These are phyloP conservation scores for Pleurotus eryngii DNA, from an alignment of 768 basidiomycete genomes.

Conservation along the genomic window DNA sequence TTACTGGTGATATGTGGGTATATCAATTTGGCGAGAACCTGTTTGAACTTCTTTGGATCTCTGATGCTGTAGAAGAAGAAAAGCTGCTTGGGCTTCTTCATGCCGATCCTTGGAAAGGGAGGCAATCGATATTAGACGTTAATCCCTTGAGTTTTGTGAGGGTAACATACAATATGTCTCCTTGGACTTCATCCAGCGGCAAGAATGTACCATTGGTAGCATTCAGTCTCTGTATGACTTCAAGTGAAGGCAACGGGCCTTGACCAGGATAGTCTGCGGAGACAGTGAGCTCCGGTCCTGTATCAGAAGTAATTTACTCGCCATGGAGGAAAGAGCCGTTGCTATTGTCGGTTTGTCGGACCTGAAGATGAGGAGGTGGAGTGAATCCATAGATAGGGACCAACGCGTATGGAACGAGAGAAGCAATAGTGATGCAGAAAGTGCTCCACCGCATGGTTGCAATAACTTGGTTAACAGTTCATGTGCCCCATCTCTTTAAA, in stretches of 20 bases:
- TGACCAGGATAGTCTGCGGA: constrained; percentile 3
- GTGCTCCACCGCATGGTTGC: constrained; percentile 5
- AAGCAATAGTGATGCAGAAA: neutral
- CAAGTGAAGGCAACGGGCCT: constrained; percentile 1
- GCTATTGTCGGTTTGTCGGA: neutral
- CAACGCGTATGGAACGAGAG: constrained; percentile 1
- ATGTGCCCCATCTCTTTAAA: constrained; percentile 2
- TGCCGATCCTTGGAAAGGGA: constrained; percentile 13
- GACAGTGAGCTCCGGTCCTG: neutral
- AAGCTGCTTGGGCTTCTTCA: constrained; percentile 20
- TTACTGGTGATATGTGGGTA: constrained; percentile 4
- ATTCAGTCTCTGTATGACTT: constrained; percentile 8
- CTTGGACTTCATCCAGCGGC: constrained; percentile 17
- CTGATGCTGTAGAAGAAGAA: constrained; percentile 20
- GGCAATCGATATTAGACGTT: neutral
- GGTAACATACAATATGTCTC: constrained; percentile 15
- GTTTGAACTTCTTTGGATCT: constrained; percentile 15
- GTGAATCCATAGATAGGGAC: constrained; percentile 3
- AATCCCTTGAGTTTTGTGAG: too few relatives aligned
- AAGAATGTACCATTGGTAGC: constrained; percentile 11
- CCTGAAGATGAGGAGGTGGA: neutral
- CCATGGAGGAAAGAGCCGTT: constrained; percentile 5
- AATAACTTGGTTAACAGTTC: neutral
- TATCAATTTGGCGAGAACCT: constrained; percentile 8
- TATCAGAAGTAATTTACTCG: neutral